Conservation (phyloP, 305 asterid species). For the Fraxinus angustifolia region DNA sequence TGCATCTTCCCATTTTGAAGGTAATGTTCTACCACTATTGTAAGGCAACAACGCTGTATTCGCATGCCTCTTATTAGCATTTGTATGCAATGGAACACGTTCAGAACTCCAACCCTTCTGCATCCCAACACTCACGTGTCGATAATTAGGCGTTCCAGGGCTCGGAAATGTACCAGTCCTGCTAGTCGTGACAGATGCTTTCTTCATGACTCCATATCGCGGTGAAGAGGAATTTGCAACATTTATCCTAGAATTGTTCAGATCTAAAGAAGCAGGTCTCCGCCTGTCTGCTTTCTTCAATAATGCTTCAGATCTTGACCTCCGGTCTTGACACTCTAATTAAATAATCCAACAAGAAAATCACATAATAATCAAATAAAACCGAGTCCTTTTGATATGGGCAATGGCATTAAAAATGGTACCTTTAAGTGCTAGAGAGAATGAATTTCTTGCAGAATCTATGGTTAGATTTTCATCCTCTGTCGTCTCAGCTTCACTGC, state of each 20-base stretch:
- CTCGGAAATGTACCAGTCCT: slow-evolving; percentile 65
- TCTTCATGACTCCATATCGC: slow-evolving; percentile 55
- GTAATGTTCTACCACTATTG: slow-evolving; percentile 66
- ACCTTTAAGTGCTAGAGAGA: slow-evolving; percentile 95
- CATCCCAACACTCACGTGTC: slow-evolving; percentile 58
- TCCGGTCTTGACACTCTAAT: slow-evolving; percentile 79
- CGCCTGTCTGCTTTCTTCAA: slow-evolving; percentile 52
- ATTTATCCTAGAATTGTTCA: slow-evolving; percentile 49
- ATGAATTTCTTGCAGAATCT: slow-evolving; percentile 84
- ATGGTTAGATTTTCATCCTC: slow-evolving; percentile 62
- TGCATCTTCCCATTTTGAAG: slow-evolving; percentile 99
- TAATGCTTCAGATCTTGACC: slow-evolving; percentile 53
- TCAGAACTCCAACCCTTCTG: slow-evolving; percentile 98
- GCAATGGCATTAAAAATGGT: slow-evolving; percentile 10
- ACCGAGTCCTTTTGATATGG: neutral
- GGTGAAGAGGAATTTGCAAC: slow-evolving; percentile 60
- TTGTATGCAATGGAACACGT: slow-evolving; percentile 61
- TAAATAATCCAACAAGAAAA: slow-evolving; percentile 19
- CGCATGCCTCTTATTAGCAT: slow-evolving; percentile 42
- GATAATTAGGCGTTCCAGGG: slow-evolving; percentile 82
- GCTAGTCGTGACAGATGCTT: slow-evolving; percentile 38
- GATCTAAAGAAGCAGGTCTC: slow-evolving; percentile 76
- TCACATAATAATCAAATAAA: neutral
- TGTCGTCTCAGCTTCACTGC: slow-evolving; percentile 66
- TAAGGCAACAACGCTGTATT: slow-evolving; percentile 59